Base-by-base conservation (phyloP, 2,329 filamentous ascomycete genomes). In the Botryotinia convoluta region DNA sequence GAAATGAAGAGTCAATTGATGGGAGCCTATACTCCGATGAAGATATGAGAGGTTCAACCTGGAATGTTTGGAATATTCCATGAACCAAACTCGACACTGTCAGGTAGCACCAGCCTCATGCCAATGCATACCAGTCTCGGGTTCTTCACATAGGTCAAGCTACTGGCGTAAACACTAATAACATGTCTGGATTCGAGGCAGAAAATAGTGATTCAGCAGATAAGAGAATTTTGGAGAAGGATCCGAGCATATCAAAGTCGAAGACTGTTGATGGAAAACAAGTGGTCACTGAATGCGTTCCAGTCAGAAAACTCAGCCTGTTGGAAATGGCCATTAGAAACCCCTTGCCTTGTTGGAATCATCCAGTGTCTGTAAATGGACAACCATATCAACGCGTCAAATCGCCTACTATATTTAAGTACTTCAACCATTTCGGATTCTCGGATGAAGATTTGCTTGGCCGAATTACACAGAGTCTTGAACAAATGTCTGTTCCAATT, bases 271-370 rank as follows among this genome's bases (percentile, higher is more conserved):
- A 37, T 5, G 61, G 26, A 32, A 18, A 44, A n/a, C 14, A 29
- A n/a, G n/a, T 14, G 7, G 7, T 20, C 12, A 8, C 22, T n/a
- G 44, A n/a, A 12, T n/a, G 6, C 1, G 1, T 3, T 10, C 3
- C 44, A 18, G 32, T 26, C 9, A 16, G 7, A 61, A 12, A 61
- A 9, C 5, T 35, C 59, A n/a, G 5, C 3, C 12, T 22, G 26
- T 39, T 37, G 22, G 59, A n/a, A 8, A 16, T 61, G 26, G 35
- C 35, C 26, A 39, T 39, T 16, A 32, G 26, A 37, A 35, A 61
- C 39, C 10, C 59, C 32, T 60, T 60, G 12, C 59, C 59, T 39
- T 39, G 59, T 22, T 61, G 59, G 35, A 39, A 39, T 12, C 59
- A 39, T 39, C 22, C 10, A n/a, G 48, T 54, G 10, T 5, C 22